Evolutionary conservation across 495 filamentous ascomycete genomes (phyloP), one percentile per base, ranked within the genome.

Genomic region (Symbiotaphrina buchneri): DNA sequence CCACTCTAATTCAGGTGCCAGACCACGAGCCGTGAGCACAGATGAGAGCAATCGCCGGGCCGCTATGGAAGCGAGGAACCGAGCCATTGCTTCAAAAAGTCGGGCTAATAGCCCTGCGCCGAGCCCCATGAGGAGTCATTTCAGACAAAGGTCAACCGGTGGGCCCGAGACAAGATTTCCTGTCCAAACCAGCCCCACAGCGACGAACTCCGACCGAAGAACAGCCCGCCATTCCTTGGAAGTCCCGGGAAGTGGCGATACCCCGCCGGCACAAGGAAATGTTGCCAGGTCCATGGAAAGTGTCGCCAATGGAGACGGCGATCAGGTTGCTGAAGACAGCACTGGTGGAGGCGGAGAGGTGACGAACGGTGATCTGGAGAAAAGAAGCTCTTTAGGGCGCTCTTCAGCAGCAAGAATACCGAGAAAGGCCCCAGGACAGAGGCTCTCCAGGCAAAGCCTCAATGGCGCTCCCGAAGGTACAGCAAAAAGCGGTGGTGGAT

Each of bases 41-140:
- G 87, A 99, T 45, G 87, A 95, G 58, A 85, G 78, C 53, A 90
- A 90, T 51, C 78, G 87, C 21, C 81, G 83, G 32, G 82, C 77
- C 8, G 70, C 85, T 43, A 82, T 90, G 68, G 85, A 95, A 47
- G 85, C 87, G 36, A 71, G 87, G 18, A 74, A 76, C 42, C 71
- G 82, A 27, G 80, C 79, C 19, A 73, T 95, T 30, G 63, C 70
- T 65, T 47, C 61, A 31, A 65, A 72, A 30, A 73, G 71, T 51
- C 64, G 85, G 30, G 71, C 67, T 23, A 69, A 68, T 14, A 79
- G 71, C 39, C 83, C 80, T n/a, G 70, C 66, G 6, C 70, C 74
- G 11, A 65, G 61, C 35, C 59, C 54, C 26, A 54, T 52, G 38
- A 50, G 51, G 5, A 24, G 29, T n/a, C 63, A 73, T 40, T 68